phyloP scores from a whole-genome alignment of 2,329 filamentous ascomycete genomes.

The Waltergamsia citrina region DNA sequence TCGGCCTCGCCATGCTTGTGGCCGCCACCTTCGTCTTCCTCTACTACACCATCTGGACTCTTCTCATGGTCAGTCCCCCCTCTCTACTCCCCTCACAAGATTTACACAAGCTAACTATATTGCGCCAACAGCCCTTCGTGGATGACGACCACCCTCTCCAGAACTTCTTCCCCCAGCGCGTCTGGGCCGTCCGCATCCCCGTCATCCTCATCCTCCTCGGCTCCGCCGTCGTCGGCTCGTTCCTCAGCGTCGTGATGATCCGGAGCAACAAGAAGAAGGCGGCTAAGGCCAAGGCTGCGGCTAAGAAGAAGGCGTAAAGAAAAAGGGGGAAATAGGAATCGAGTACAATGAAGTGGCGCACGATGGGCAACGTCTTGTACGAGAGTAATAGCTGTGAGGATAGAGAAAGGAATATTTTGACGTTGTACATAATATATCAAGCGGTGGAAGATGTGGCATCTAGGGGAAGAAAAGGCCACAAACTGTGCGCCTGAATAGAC shows the following conservation, averaged over 20 bases:
- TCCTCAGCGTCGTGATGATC: constrained; percentile 97
- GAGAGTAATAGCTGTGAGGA: too few species aligned
- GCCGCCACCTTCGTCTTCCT: constrained; percentile 53
- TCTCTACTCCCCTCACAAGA: neutral
- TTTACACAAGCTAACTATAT: too few species aligned
- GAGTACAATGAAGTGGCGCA: too few species aligned
- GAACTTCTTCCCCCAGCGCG: constrained; percentile 88
- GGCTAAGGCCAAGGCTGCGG: constrained; percentile 77
- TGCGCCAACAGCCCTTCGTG: constrained; percentile 77
- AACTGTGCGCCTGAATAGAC: too few species aligned
- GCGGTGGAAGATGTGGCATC: too few species aligned
- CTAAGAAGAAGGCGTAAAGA: constrained; percentile 74
- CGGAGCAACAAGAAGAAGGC: constrained; percentile 97
- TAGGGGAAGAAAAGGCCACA: too few species aligned
- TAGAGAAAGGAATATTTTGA: too few species aligned
- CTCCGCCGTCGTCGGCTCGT: constrained; percentile 89
- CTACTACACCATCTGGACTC: constrained; percentile 97
- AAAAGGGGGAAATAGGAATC: neutral
- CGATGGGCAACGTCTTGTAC: too few species aligned
- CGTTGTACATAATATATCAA: too few species aligned
- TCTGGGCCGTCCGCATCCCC: constrained; percentile 97
- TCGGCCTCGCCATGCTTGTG: constrained; percentile 60
- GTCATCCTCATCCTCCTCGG: constrained; percentile 91
- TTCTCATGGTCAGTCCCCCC: constrained; percentile 69
- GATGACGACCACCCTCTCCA: constrained; percentile 90